Evolutionary conservation across 164 flowering plant species (phyloP).

Genomic region (Chloranthus sessilifolius): DNA sequence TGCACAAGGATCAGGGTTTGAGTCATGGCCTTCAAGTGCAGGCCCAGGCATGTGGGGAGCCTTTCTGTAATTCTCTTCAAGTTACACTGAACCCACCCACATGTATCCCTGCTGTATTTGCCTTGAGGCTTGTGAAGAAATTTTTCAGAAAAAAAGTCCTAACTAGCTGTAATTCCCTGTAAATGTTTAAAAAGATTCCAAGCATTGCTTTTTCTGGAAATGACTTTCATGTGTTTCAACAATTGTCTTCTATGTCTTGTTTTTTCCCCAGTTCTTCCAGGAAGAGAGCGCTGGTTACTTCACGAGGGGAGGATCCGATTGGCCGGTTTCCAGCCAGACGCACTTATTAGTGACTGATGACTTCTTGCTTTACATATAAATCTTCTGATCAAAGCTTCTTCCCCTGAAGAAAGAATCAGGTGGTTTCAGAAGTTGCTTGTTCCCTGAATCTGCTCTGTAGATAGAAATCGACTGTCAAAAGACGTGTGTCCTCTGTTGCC

Average conservation of each 20-base stretch:
- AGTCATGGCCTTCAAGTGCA: slow-evolving; percentile 16
- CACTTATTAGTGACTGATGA: too few relatives aligned
- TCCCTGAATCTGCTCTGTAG: too few relatives aligned
- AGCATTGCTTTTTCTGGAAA: slow-evolving; percentile 1
- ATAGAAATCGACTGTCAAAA: too few relatives aligned
- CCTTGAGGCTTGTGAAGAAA: slow-evolving; percentile 3
- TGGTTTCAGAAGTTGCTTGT: too few relatives aligned
- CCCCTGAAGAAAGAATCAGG: too few relatives aligned
- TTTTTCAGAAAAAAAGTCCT: not conserved
- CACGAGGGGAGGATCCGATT: not conserved
- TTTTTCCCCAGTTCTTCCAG: slow-evolving; percentile 6
- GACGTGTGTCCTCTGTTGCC: too few relatives aligned
- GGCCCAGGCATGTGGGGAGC: slow-evolving; percentile 12
- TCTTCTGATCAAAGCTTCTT: too few relatives aligned
- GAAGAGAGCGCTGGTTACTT: not conserved
- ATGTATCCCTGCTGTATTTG: slow-evolving; percentile 4
- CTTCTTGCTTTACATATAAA: too few relatives aligned
- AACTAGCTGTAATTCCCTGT: slow-evolving; percentile 8
- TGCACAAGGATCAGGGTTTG: slow-evolving; percentile 9
- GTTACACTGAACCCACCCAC: not conserved
- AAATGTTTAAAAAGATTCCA: slow-evolving; percentile 9
- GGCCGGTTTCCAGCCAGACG: too few relatives aligned
- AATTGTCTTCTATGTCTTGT: not conserved
- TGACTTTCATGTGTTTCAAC: not conserved
- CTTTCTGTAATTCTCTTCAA: not conserved